Evolutionary conservation across 2,329 filamentous ascomycete genomes (phyloP).

Genomic region (Diplodia intermedia): DNA sequence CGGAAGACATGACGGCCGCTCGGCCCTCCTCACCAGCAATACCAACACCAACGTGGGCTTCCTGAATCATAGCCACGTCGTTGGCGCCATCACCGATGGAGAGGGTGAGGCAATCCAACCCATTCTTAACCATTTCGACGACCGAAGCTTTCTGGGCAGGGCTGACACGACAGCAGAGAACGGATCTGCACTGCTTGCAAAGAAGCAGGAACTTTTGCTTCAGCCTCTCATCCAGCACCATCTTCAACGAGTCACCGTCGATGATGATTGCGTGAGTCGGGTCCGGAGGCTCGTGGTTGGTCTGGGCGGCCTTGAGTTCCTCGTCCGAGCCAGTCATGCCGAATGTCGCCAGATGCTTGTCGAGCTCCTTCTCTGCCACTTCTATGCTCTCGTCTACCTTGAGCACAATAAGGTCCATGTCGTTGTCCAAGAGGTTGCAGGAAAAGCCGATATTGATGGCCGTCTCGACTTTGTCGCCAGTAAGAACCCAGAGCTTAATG

Average conservation of each 20-base stretch:
- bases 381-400: constrained; percentile 75
- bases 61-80: constrained; percentile 97
- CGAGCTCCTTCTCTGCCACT: constrained; percentile 72
- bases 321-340: constrained; percentile 82
- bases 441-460: constrained; percentile 99
- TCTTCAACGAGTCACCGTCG: constrained; percentile 90
- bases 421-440: constrained; percentile 94
- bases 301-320: constrained; percentile 78
- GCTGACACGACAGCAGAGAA: constrained; percentile 96
- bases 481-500: constrained; percentile 98
- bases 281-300: constrained; percentile 83
- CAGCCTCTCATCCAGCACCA: constrained; percentile 80
- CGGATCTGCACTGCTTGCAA: constrained; percentile 96
- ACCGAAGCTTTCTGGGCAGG: constrained; percentile 98
- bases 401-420: constrained; percentile 94
- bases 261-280: constrained; percentile 93
- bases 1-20: constrained; percentile 94
- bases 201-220: constrained; percentile 93
- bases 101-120: constrained; percentile 93
- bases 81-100: constrained; percentile 94
- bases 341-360: constrained; percentile 75
- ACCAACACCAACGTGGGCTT: constrained; percentile 94
- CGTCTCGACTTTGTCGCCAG: constrained; percentile 98
- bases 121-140: constrained; percentile 92
- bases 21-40: constrained; percentile 92